phyloP scores from a whole-genome alignment of 345 rosid species.

The Citrus mangshanensis region DNA sequence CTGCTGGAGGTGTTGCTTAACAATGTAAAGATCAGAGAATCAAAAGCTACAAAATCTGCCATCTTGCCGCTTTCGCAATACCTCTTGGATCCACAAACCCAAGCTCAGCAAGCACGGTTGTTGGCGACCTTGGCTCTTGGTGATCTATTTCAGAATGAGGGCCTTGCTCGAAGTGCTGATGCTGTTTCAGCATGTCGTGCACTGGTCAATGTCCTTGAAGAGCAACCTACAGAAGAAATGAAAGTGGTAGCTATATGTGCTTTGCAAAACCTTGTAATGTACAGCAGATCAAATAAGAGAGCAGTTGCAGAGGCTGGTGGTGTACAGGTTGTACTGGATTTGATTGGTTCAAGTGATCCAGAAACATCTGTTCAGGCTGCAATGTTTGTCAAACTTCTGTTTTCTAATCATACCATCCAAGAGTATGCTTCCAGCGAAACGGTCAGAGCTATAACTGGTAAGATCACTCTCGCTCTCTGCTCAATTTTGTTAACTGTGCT shows the following conservation, averaged over 20 bases:
- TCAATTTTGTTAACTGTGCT: not conserved
- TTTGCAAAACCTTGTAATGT: slow-evolving; percentile 93
- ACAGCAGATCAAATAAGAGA: slow-evolving; percentile 93
- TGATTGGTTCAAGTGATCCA: slow-evolving; percentile 91
- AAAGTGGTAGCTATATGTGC: slow-evolving; percentile 99
- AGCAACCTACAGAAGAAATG: slow-evolving; percentile 99
- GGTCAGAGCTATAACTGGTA: slow-evolving; percentile 98
- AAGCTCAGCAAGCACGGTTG: slow-evolving; percentile 91
- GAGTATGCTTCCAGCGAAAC: slow-evolving; percentile 99
- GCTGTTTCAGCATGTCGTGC: slow-evolving; percentile 98
- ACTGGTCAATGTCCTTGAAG: slow-evolving; percentile 94
- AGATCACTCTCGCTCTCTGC: slow-evolving; percentile 14
- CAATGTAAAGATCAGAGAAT: slow-evolving; percentile 93
- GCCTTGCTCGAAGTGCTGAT: slow-evolving; percentile 92
- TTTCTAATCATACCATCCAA: slow-evolving; percentile 96
- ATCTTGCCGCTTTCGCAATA: slow-evolving; percentile 90
- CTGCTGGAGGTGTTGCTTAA: slow-evolving; percentile 89
- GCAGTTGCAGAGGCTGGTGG: slow-evolving; percentile 99
- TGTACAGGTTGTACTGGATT: slow-evolving; percentile 93
- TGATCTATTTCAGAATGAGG: slow-evolving; percentile 93
- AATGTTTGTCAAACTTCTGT: slow-evolving; percentile 88
- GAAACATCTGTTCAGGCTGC: slow-evolving; percentile 99
- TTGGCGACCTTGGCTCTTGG: slow-evolving; percentile 96
- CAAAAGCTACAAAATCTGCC: slow-evolving; percentile 87
- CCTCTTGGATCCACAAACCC: slow-evolving; percentile 98